Conservation (phyloP, 1,284 basidiomycete species). For the Rhodotorula sp. region DNA sequence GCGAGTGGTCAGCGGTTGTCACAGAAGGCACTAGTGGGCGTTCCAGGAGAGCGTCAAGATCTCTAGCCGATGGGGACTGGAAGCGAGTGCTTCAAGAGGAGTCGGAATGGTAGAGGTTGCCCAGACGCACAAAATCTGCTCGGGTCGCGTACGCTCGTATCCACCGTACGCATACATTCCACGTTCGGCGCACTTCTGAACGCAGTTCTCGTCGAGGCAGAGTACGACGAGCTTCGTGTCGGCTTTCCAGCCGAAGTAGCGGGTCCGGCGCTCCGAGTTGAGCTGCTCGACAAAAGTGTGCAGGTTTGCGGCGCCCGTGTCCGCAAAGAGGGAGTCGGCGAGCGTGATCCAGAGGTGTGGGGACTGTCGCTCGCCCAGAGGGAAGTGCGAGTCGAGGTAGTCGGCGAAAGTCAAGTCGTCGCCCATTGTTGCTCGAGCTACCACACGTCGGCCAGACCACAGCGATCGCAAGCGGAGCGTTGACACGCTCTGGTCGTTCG, state of each 20-base stretch:
- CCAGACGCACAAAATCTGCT: constrained; percentile 16
- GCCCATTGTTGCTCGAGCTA: constrained; percentile 1
- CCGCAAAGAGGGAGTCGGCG: constrained; percentile 14
- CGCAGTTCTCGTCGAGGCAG: constrained; percentile 30
- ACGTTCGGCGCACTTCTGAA: constrained; percentile 14
- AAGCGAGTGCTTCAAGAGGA: background rate
- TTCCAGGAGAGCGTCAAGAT: background rate
- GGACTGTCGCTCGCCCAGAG: background rate
- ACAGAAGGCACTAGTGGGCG: too few species aligned
- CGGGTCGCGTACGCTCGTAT: constrained; percentile 20
- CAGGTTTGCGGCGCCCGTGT: constrained; percentile 26
- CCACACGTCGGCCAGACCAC: background rate
- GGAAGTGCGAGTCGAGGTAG: constrained; percentile 25
- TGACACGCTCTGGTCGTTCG: too few species aligned
- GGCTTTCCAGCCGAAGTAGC: background rate
- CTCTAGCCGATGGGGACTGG: too few species aligned
- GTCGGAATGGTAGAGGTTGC: background rate
- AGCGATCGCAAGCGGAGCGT: too few species aligned
- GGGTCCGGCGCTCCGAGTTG: constrained; percentile 18
- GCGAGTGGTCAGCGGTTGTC: too few species aligned
- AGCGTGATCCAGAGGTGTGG: constrained; percentile 34
- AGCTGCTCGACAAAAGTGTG: constrained; percentile 23
- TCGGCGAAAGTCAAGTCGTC: constrained; percentile 13
- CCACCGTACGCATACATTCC: constrained; percentile 34
- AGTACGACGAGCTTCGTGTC: constrained; percentile 26